These are phyloP conservation scores for Hydnum rufescens DNA, from an alignment of 768 basidiomycete genomes.

Conservation along the genomic window DNA sequence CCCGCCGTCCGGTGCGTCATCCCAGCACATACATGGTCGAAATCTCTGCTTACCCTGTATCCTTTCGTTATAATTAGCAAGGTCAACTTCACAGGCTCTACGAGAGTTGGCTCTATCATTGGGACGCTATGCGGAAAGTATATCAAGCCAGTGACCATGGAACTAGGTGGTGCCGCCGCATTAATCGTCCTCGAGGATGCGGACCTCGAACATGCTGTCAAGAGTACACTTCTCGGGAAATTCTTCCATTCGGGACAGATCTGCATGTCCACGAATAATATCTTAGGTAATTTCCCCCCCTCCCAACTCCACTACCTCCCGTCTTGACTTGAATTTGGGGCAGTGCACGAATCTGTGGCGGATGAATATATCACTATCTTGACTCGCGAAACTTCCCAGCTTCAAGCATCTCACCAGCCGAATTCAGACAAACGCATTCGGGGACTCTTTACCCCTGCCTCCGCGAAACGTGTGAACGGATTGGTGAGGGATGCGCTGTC, in stretches of 20 bases:
- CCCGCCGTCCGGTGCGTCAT: conserved; percentile 10
- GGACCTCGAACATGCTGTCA: neutral
- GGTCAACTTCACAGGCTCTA: conserved; percentile 20
- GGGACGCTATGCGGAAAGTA: conserved; percentile 18
- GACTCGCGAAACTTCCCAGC: conserved; percentile 1
- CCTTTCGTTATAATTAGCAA: conserved; percentile 10
- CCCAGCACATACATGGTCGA: neutral
- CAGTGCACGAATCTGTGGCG: conserved; percentile 14
- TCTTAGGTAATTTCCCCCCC: conserved; percentile 3
- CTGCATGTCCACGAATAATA: conserved; percentile 1
- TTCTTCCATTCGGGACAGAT: conserved; percentile 1
- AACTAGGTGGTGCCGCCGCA: neutral
- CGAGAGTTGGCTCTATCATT: conserved; percentile 16
- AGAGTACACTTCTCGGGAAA: neutral
- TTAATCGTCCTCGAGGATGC: conserved; percentile 1
- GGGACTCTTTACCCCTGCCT: conserved; percentile 10
- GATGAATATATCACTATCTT: conserved; percentile 10
- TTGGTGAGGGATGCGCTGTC: conserved; percentile 9
- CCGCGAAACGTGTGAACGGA: conserved; percentile 8
- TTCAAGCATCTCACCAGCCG: neutral
- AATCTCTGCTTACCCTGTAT: neutral
- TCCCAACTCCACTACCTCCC: conserved; percentile 11
- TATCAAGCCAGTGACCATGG: conserved; percentile 17
- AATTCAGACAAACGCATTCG: conserved; percentile 6
- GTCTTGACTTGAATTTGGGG: conserved; percentile 50